phyloP scores from a whole-genome alignment of 495 filamentous ascomycete species.

The Lindgomyces ingoldianus region DNA sequence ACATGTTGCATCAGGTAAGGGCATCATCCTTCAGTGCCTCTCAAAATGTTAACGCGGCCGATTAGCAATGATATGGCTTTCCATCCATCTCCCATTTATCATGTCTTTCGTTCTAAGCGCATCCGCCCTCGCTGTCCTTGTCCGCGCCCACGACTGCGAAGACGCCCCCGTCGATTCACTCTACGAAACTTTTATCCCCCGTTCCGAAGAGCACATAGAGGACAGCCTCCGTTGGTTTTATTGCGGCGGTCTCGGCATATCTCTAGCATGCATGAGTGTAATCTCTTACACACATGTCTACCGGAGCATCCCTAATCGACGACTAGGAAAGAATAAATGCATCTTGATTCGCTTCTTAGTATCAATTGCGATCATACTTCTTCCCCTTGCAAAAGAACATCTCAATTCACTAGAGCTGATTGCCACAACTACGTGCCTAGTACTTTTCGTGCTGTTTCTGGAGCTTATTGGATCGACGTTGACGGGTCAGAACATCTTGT shows the following conservation, averaged over 20 bases:
- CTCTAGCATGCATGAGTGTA: constrained; percentile 54
- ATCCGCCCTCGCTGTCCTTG: constrained; percentile 55
- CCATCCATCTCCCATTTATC: constrained; percentile 56
- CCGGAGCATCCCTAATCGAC: constrained; percentile 46
- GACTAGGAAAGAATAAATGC: constrained; percentile 52
- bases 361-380: constrained; percentile 50
- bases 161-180: constrained; percentile 49
- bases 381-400: constrained; percentile 48
- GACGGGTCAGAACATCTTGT: constrained; percentile 49
- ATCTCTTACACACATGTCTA: constrained; percentile 51
- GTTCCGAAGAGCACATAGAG: constrained; percentile 49
- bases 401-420: constrained; percentile 55
- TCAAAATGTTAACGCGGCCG: constrained; percentile 1
- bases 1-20: constrained; percentile 46
- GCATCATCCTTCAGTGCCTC: not conserved
- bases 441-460: constrained; percentile 50
- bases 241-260: constrained; percentile 55
- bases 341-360: constrained; percentile 52
- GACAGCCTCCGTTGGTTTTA: constrained; percentile 60
- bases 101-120: constrained; percentile 59
- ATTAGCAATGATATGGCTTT: constrained; percentile 47
- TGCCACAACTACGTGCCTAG: constrained; percentile 51
- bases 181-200: constrained; percentile 48
- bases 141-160: constrained; percentile 54
- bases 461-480: constrained; percentile 56